Base-by-base conservation (phyloP, 345 rosid species). In the Cochlearia excelsa region DNA sequence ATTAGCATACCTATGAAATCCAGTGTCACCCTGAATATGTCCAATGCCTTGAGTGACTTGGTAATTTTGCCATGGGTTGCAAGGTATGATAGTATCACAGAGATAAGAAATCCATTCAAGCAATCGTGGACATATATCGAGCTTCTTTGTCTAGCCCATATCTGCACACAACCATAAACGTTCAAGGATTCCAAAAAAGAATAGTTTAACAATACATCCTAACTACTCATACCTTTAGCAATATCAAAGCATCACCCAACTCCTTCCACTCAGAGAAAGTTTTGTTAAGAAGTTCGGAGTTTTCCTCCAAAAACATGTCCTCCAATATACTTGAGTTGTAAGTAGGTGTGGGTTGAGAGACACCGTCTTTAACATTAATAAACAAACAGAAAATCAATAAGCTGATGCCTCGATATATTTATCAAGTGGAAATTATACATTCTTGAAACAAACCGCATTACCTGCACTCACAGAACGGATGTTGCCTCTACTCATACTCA, bases 141-240 rank as follows among this genome's bases (percentile, higher is more conserved):
- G 71, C 83, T 80, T 78, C 98, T 86, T 70, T 83, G 95, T 59
- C 73, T 84, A 62, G 87, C 95, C 98, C 95, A 92, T 35, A 84
- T 83, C 98, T 92, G 67, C 67, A 80, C 31, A 42, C 42, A 47
- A 26, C 57, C 70, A 41, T 53, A 50, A 26, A 34, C 48, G 40
- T 31, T 46, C 46, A 48, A 51, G 2, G 2, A 31, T 48, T 11
- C 33, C 53, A 23, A 57, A n/a, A 35, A 27, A 64, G 49, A 5
- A 38, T 41, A 37, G 49, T n/a, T 33, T 7, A 67, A 27, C 35
- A 38, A 72, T 16, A 65, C 31, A 38, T 38, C 9, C 28, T 72
- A 61, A 3, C 28, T 3, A 56, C 54, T 7, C 30, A 50, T 73
- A 83, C 98, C 90, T 92, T 92, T 57, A 88, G 73, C 78, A 92